Evolutionary conservation across 352 stramenopile species (phyloP), one percentile per base, ranked within the genome.

Genomic region (Phytopythium ostracodes): DNA sequence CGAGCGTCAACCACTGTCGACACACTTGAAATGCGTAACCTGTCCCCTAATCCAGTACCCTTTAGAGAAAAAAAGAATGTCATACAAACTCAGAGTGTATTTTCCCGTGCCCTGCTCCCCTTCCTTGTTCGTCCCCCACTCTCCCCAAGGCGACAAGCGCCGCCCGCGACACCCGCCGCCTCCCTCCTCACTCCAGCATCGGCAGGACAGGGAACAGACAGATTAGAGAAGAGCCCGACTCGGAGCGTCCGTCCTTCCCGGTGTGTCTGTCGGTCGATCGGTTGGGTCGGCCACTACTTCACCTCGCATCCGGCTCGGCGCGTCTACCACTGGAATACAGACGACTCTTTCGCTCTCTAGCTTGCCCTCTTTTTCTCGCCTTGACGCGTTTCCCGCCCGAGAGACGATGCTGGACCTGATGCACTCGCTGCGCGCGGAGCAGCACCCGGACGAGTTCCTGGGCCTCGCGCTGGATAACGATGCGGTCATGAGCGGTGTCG

Each of bases 361-460:
- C 46, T 53, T 24, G 46, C 46, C n/a, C n/a, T 56, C 50, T 42
- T 6, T 20, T 24, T 56, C 50, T 56, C 50, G 50, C 50, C 50
- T 56, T 15, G 50, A 42, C 17, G 31, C 27, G 46, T 53, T 55
- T 56, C 50, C 50, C 25, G 46, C 33, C 18, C 31, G 31, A 55
- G 31, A 29, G 20, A 57, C 24, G 18, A 76, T 76, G 69, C 51
- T 76, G 27, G 69, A 76, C 56, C 56, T 76, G 25, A 67, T 72
- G 65, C 65, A 70, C 29, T 64, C 62, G 47, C 62, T 72, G 51
- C 57, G 62, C 43, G 43, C 59, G 35, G 65, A 63, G 54, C 43
- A 62, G 47, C 44, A 52, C 51, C 24, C 44, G 22, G 54, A 60
- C 33, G 68, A 75, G 58, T 67, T 75, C 14, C 53, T 61, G 50